phyloP scores from a whole-genome alignment of 495 filamentous ascomycete species.

The Penicillium simplicissimum region DNA sequence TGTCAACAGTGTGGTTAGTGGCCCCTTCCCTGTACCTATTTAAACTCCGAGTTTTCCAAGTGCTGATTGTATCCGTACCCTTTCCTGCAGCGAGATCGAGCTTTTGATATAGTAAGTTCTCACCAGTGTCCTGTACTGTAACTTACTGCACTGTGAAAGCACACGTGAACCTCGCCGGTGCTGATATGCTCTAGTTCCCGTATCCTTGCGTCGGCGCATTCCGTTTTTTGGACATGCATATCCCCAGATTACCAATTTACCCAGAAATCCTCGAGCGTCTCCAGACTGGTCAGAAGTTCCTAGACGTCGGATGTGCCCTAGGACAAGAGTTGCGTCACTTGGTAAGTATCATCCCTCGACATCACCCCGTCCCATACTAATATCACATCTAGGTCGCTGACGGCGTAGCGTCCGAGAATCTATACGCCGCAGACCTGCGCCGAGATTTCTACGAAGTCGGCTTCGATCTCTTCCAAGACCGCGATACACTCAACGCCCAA shows the following conservation, averaged over 20 bases:
- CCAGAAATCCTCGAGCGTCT: constrained; percentile 42
- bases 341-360: constrained; percentile 11
- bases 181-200: constrained; percentile 28
- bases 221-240: constrained; percentile 50
- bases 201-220: constrained; percentile 57
- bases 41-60: not conserved
- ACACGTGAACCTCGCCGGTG: not conserved
- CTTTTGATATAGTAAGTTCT: constrained; percentile 23
- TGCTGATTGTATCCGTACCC: not conserved
- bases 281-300: constrained; percentile 34
- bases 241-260: constrained; percentile 35
- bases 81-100: constrained; percentile 18
- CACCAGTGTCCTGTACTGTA: not conserved
- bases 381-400: constrained; percentile 23
- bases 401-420: constrained; percentile 27
- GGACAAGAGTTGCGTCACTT: constrained; percentile 44
- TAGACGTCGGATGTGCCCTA: constrained; percentile 46
- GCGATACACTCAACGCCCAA: constrained; percentile 36
- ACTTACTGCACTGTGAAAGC: too few relatives aligned
- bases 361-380: not conserved
- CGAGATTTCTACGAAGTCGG: constrained; percentile 45
- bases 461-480: constrained; percentile 51
- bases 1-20: constrained; percentile 45
- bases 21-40: not conserved
- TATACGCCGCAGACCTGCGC: constrained; percentile 45